Conservation (phyloP, 2,329 filamentous ascomycete species). For the Epichloe elymi region DNA sequence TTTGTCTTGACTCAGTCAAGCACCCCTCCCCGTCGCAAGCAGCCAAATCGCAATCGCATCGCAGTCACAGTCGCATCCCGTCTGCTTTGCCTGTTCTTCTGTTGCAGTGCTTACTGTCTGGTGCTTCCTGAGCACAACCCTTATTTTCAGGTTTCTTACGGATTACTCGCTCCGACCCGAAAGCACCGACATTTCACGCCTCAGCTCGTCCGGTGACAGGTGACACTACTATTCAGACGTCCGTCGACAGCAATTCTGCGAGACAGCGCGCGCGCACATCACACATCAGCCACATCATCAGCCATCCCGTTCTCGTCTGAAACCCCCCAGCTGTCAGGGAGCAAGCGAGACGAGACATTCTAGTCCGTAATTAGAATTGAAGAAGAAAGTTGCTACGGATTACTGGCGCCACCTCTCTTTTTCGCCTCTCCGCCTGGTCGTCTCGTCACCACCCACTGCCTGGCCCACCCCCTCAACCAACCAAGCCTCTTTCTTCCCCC, state of each 20-base stretch:
- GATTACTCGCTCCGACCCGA: no score
- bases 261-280: neutral
- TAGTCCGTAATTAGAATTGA: no score
- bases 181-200: no score
- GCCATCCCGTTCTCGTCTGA: constrained; percentile 1
- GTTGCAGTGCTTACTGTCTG: no score
- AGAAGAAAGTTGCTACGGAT: neutral
- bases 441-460: constrained; percentile 7
- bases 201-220: no score
- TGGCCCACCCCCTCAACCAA: neutral
- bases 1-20: constrained; percentile 6
- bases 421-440: constrained; percentile 4
- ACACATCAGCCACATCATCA: neutral
- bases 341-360: constrained; percentile 4
- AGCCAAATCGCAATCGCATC: neutral
- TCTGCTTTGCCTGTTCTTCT: no score
- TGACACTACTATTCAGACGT: no score
- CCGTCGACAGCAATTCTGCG: neutral
- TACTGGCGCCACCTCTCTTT: neutral
- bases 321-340: constrained; percentile 2
- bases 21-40: constrained; percentile 2
- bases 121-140: no score
- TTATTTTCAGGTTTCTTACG: no score
- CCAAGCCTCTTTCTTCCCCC: neutral
- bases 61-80: neutral